Evolutionary conservation across 805 yeast species (phyloP).

Genomic region (Metschnikowia drakensbergensis): DNA sequence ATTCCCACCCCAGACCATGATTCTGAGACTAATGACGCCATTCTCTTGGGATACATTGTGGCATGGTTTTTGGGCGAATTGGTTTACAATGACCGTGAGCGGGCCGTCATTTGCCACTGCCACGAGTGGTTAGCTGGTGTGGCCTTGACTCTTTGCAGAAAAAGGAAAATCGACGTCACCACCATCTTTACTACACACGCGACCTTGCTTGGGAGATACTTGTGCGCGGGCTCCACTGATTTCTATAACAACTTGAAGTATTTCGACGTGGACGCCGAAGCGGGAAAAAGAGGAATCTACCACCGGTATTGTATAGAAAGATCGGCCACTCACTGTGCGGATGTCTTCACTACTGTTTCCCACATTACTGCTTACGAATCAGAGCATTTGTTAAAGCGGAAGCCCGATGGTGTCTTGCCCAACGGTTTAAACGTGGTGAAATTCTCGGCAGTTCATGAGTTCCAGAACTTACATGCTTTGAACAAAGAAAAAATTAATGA

Average conservation of each 20-base stretch:
- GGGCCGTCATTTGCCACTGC: conserved; percentile 90
- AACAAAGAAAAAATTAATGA: conserved; percentile 91
- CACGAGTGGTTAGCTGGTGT: conserved; percentile 99
- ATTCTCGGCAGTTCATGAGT: conserved; percentile 96
- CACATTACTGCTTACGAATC: conserved; percentile 96
- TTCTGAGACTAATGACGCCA: conserved; percentile 86
- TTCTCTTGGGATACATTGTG: conserved; percentile 84
- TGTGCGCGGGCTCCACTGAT: conserved; percentile 96
- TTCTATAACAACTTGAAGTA: conserved; percentile 85
- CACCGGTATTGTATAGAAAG: conserved; percentile 96
- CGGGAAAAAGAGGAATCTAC: conserved; percentile 95
- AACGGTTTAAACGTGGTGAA: conserved; percentile 94
- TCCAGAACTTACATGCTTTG: conserved; percentile 91
- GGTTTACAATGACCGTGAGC: conserved; percentile 74
- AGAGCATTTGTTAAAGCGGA: conserved; percentile 87
- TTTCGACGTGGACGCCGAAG: conserved; percentile 96
- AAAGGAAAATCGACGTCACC: conserved; percentile 87
- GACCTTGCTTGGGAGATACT: conserved; percentile 86
- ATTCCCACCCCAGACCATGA: conserved; percentile 93
- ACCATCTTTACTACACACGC: conserved; percentile 98
- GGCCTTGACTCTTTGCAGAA: conserved; percentile 87
- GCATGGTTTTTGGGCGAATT: conserved; percentile 98
- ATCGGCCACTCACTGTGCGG: conserved; percentile 93
- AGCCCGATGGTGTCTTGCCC: conserved; percentile 97
- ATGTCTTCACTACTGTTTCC: conserved; percentile 95